Percentiles rank a stretch among this genome's conserved stretches.
These are phyloP conservation scores for Torulaspora microellipsoides DNA, from an alignment of 805 yeast species.

Conservation along the genomic window DNA sequence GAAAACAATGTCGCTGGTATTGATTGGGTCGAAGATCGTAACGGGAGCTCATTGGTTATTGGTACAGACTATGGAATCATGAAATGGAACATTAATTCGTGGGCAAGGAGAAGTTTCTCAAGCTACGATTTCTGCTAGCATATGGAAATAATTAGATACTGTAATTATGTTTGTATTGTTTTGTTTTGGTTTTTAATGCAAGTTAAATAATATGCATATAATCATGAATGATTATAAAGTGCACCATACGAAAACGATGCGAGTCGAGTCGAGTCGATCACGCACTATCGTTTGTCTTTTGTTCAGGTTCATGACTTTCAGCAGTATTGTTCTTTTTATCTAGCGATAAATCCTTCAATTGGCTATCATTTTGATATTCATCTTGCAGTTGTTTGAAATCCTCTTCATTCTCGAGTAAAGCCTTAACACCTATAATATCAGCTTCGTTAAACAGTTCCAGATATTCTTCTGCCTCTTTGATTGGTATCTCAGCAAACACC, in stretches of 20 bases:
- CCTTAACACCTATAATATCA: constrained; percentile 80
- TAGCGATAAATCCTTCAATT: constrained; percentile 16
- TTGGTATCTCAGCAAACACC: constrained; percentile 66
- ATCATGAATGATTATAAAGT: background rate
- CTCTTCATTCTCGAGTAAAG: constrained; percentile 63
- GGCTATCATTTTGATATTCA: constrained; percentile 36
- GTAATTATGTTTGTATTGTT: background rate
- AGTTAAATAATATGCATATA: background rate
- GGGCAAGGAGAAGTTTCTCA: constrained; percentile 59
- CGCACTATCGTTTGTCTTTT: no score
- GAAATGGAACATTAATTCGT: constrained; percentile 63
- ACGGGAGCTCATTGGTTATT: constrained; percentile 51
- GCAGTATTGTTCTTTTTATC: constrained; percentile 12
- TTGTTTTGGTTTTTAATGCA: background rate
- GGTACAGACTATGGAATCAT: constrained; percentile 67
- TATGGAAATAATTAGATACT: background rate
- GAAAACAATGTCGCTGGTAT: constrained; percentile 58
- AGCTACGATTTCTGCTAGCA: constrained; percentile 43
- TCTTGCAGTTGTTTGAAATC: constrained; percentile 56
- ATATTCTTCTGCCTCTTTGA: constrained; percentile 75
- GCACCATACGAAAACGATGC: no score
- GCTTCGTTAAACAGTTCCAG: constrained; percentile 73
- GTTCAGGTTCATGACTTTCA: no score
- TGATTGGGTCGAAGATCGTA: constrained; percentile 49
- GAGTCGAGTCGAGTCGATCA: no score